These are phyloP conservation scores for Pulicaria dysenterica DNA, from an alignment of 129 eudicot species.

Conservation along the genomic window DNA sequence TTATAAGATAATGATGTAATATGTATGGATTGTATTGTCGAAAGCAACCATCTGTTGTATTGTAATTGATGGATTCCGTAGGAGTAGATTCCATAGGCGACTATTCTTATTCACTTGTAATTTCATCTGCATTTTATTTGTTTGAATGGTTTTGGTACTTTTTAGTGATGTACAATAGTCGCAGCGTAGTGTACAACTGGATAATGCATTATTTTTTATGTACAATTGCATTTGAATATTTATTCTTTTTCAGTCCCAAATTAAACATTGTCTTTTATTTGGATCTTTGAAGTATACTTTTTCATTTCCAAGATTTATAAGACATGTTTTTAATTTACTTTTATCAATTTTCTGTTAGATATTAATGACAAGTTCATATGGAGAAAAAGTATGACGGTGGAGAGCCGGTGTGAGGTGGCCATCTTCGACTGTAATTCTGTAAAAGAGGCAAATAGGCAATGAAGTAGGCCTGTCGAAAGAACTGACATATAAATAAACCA, in stretches of 20 bases:
- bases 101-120: constrained; percentile 36
- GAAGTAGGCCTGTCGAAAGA: too few relatives aligned
- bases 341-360: too few relatives aligned
- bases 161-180: constrained; percentile 12
- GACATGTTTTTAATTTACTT: too few relatives aligned
- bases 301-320: too few relatives aligned
- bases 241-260: neutral
- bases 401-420: too few relatives aligned
- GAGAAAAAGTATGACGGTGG: too few relatives aligned
- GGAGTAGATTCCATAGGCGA: constrained; percentile 25
- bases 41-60: constrained; percentile 36
- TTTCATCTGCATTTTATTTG: constrained; percentile 21
- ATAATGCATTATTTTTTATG: neutral
- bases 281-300: too few relatives aligned
- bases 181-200: constrained; percentile 12
- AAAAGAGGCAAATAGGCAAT: too few relatives aligned
- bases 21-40: constrained; percentile 31
- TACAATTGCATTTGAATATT: neutral
- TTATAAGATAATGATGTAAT: constrained; percentile 20
- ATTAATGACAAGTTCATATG: too few relatives aligned
- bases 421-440: too few relatives aligned
- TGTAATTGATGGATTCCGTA: constrained; percentile 31
- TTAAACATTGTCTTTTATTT: neutral
- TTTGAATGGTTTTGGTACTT: constrained; percentile 28
- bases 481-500: too few relatives aligned